Base-by-base conservation (phyloP, 148 eudicot species). In the Suaeda aralocaspica region DNA sequence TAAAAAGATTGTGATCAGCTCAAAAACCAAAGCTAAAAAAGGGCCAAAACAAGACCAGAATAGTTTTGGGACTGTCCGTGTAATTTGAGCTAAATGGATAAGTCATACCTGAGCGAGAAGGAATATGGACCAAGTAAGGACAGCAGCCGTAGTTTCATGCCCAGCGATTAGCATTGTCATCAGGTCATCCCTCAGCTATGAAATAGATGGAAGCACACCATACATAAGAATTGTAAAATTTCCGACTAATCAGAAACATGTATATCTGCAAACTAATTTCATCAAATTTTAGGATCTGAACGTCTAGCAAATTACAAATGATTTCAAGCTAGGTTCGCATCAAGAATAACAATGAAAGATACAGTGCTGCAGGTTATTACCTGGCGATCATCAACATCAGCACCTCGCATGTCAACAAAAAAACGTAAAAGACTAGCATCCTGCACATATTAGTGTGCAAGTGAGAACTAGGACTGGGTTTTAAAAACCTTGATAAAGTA, bases 121-220 rank as follows among this genome's bases (percentile, higher is more conserved):
- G 82, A 79, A 94, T 80, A 89, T 82, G 61, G 97, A 85, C 99
- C 99, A 94, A 56, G 99, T 94, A 77, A 94, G 97, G 62, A 94
- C 99, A 57, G 96, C 97, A 45, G 97, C 99, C 10, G 99, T 95
- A 70, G 97, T 91, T 82, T 91, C 99, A 79, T 94, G 99, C 42
- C 99, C 99, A 73, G 99, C 99, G 51, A 95, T 95, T 67, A 91
- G 91, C 97, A 91, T 95, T 18, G 99, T 95, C 97, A 95, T 95
- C 83, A 95, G 79, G 83, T 95, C 99, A 82, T 91, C 99, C 76
- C 97, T 83, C 51, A 94, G 93, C 99, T 94, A 84, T 81, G 41
- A 69, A 69, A 77, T 29, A 39, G 28, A 63, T 41, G 30, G 22
- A 41, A 41, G 10, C 50, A 24, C 30, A 63, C 7, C 39, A 34